These are phyloP conservation scores for Tuber borchii DNA, from an alignment of 495 filamentous ascomycete genomes.

Conservation along the genomic window DNA sequence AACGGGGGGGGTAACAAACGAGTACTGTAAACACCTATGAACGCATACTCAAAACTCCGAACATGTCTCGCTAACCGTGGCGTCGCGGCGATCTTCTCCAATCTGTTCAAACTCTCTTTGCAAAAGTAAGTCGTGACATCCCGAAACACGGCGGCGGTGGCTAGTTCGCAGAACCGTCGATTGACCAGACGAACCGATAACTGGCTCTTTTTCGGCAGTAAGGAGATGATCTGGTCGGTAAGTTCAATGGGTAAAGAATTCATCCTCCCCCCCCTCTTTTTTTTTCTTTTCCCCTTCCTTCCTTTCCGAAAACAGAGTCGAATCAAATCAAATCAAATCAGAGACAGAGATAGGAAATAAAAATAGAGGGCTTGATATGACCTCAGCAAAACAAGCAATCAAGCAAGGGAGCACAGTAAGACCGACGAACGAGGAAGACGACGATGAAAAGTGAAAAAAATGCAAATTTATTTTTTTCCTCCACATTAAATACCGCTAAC, in stretches of 20 bases:
- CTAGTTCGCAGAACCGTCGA: slow-evolving; percentile 15
- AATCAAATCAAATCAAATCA: background rate
- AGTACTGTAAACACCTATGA: slow-evolving; percentile 16
- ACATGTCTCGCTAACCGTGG: slow-evolving; percentile 17
- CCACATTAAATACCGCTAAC: background rate
- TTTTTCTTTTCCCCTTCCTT: background rate
- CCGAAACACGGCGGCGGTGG: slow-evolving; percentile 12
- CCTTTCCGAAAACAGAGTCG: background rate
- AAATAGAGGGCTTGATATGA: background rate
- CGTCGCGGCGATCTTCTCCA: slow-evolving; percentile 15
- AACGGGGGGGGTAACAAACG: slow-evolving; percentile 12
- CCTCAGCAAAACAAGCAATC: background rate
- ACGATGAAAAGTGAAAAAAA: background rate
- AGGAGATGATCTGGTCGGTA: slow-evolving; percentile 20
- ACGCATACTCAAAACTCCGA: slow-evolving; percentile 18
- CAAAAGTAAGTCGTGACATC: slow-evolving; percentile 10
- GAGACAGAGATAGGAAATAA: background rate
- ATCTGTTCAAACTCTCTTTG: slow-evolving; percentile 15
- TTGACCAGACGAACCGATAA: slow-evolving; percentile 12
- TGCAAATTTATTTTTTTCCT: background rate
- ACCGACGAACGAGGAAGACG: background rate
- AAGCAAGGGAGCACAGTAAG: background rate
- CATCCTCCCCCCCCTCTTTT: background rate
- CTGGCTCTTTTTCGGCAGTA: slow-evolving; percentile 16
- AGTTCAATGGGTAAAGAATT: slow-evolving; percentile 21